A percentile compares a stretch with the other conserved stretches of the same genome.
Evolutionary conservation across 768 basidiomycete species (phyloP).

Genomic region (Psilocybe sp.): DNA sequence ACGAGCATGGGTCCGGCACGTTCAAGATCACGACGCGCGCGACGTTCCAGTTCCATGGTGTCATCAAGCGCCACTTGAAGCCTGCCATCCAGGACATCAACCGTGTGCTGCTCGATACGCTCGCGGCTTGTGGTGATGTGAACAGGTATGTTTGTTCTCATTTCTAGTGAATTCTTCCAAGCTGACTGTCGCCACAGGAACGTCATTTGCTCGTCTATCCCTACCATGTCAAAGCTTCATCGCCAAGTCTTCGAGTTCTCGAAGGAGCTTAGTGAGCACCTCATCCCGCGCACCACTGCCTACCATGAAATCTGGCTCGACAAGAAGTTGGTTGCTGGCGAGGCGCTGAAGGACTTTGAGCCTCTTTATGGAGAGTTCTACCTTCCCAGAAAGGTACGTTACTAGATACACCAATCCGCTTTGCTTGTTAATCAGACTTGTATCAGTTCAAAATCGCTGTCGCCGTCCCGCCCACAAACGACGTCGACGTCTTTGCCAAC

Average conservation of each 20-base stretch:
- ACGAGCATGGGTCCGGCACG: conserved; percentile 89
- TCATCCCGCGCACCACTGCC: conserved; percentile 87
- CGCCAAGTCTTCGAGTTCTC: conserved; percentile 80
- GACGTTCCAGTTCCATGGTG: conserved; percentile 99
- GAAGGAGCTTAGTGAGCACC: conserved; percentile 77
- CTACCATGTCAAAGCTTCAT: conserved; percentile 85
- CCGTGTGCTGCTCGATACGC: conserved; percentile 83
- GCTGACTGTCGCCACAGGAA: conserved; percentile 50
- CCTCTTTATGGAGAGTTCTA: conserved; percentile 98
- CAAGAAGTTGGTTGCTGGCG: conserved; percentile 93
- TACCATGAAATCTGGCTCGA: conserved; percentile 99
- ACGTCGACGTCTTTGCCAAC: conserved; percentile 93
- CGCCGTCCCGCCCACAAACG: conserved; percentile 94
- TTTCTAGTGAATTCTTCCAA: not conserved
- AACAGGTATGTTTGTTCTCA: conserved; percentile 59
- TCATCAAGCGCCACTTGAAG: conserved; percentile 96
- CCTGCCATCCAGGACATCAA: conserved; percentile 97
- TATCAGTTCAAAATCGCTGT: conserved; percentile 93
- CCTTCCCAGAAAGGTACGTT: conserved; percentile 84
- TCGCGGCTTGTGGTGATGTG: conserved; percentile 98
- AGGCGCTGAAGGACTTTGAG: conserved; percentile 91
- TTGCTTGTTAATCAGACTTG: conserved; percentile 1
- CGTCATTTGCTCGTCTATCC: conserved; percentile 89
- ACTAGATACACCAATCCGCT: not conserved
- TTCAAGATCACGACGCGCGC: conserved; percentile 97